phyloP scores from a whole-genome alignment of 2,329 filamentous ascomycete genomes.

The Pezicula neosporulosa region DNA sequence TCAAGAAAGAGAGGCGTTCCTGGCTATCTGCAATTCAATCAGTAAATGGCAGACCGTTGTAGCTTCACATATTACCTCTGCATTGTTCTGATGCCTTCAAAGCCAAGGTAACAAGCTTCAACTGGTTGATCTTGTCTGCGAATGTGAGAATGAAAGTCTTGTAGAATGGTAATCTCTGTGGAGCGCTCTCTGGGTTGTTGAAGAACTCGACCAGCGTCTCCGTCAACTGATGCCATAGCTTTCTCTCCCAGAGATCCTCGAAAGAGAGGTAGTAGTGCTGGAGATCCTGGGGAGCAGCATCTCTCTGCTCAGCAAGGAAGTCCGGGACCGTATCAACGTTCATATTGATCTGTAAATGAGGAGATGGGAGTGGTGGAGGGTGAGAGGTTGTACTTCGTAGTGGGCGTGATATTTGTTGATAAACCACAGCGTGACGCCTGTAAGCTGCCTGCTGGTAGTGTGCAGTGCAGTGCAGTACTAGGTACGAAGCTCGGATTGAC shows the following conservation, averaged over 20 bases:
- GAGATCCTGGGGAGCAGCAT: conserved; percentile 80
- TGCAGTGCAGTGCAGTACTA: too few species aligned
- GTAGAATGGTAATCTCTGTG: conserved; percentile 86
- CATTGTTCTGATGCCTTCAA: conserved; percentile 85
- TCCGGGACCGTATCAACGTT: conserved; percentile 85
- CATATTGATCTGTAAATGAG: conserved; percentile 37
- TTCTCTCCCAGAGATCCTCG: conserved; percentile 96
- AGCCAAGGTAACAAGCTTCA: conserved; percentile 91
- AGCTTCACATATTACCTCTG: conserved; percentile 50
- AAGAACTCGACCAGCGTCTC: conserved; percentile 87
- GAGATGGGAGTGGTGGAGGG: not conserved
- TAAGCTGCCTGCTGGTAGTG: too few species aligned
- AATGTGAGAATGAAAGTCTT: conserved; percentile 94
- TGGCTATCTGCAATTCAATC: conserved; percentile 62
- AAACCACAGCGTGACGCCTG: not conserved
- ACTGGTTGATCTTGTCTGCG: conserved; percentile 97
- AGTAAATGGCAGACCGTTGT: conserved; percentile 1
- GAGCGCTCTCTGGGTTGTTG: conserved; percentile 72
- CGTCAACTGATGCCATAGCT: conserved; percentile 98
- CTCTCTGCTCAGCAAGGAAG: conserved; percentile 87
- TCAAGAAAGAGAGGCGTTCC: conserved; percentile 82
- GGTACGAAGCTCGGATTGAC: not conserved
- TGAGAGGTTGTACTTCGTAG: conserved; percentile 6
- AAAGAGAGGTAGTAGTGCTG: conserved; percentile 87
- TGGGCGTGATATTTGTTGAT: conserved; percentile 3